Percentiles rank a stretch among this genome's conserved stretches.
Conservation (phyloP, 208 protist species). For the Trypanosoma caninum region DNA sequence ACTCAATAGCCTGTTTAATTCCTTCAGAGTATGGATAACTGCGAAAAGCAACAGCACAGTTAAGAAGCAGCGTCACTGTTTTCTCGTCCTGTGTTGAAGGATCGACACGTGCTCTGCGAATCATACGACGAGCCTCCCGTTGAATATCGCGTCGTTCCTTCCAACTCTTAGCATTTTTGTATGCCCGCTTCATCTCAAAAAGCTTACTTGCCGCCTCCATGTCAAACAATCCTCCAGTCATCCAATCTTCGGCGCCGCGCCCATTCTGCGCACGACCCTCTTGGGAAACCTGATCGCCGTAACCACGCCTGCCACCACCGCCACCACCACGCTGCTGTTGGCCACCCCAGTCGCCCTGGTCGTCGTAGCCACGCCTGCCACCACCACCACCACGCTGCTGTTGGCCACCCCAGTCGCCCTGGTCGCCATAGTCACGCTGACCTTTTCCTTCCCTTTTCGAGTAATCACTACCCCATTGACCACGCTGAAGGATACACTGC, state of each 20-base stretch:
- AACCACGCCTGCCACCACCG: neutral
- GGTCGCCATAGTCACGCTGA: constrained; percentile 6
- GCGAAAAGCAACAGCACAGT: constrained; percentile 64
- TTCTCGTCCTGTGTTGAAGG: constrained; percentile 84
- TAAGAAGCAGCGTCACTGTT: constrained; percentile 62
- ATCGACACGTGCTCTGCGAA: constrained; percentile 58
- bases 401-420: constrained; percentile 14
- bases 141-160: constrained; percentile 50
- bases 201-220: constrained; percentile 46
- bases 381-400: constrained; percentile 18
- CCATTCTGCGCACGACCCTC: constrained; percentile 1
- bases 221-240: constrained; percentile 25
- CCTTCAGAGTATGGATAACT: constrained; percentile 28
- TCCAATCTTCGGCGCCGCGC: neutral
- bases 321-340: neutral
- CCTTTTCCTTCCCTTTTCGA: neutral
- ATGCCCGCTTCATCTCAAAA: constrained; percentile 61
- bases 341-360: neutral
- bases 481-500: constrained; percentile 21
- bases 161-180: constrained; percentile 43
- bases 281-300: neutral
- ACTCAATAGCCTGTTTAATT: constrained; percentile 51
- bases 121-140: constrained; percentile 44
- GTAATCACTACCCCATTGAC: constrained; percentile 14
- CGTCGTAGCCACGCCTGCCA: constrained; percentile 7